These are phyloP conservation scores for Tremellales sp. DNA, from an alignment of 1,284 basidiomycete species.

Conservation along the genomic window DNA sequence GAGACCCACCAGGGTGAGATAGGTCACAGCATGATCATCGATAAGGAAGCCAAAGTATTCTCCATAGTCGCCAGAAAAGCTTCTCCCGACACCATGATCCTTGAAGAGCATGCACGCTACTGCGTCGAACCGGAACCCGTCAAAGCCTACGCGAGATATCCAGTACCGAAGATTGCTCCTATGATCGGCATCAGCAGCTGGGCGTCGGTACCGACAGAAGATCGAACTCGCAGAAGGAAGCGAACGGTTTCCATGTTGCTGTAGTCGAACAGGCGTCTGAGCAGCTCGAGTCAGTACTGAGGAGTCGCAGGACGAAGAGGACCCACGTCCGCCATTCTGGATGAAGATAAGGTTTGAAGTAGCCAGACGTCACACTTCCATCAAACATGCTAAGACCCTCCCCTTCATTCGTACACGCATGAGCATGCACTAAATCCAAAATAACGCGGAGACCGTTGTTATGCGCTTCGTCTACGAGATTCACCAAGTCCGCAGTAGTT, in stretches of 20 bases:
- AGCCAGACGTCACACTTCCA: constrained; percentile 1
- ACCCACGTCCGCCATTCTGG: constrained; percentile 20
- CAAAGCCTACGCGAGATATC: constrained; percentile 12
- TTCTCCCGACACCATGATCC: constrained; percentile 7
- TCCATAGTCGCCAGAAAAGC: constrained; percentile 13
- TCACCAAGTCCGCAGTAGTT: not conserved
- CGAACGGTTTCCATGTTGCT: constrained; percentile 9
- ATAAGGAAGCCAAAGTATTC: constrained; percentile 14
- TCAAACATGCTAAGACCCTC: constrained; percentile 12
- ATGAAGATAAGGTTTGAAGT: constrained; percentile 7
- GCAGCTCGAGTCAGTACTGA: too few species aligned
- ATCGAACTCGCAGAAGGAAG: constrained; percentile 10
- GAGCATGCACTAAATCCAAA: constrained; percentile 17
- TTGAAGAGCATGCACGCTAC: constrained; percentile 15
- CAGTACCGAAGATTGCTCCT: constrained; percentile 15
- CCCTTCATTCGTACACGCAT: constrained; percentile 13
- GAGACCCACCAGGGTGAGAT: constrained; percentile 11
- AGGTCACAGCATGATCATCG: constrained; percentile 16
- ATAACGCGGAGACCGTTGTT: constrained; percentile 12
- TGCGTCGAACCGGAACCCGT: constrained; percentile 19
- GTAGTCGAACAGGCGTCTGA: constrained; percentile 17
- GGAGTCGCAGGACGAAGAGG: too few species aligned
- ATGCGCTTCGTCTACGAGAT: constrained; percentile 5
- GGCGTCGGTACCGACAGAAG: constrained; percentile 4
- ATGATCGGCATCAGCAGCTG: not conserved